Evolutionary conservation across 441 rosid genomes (phyloP).

Genomic region (Bruguiera hainesii): DNA sequence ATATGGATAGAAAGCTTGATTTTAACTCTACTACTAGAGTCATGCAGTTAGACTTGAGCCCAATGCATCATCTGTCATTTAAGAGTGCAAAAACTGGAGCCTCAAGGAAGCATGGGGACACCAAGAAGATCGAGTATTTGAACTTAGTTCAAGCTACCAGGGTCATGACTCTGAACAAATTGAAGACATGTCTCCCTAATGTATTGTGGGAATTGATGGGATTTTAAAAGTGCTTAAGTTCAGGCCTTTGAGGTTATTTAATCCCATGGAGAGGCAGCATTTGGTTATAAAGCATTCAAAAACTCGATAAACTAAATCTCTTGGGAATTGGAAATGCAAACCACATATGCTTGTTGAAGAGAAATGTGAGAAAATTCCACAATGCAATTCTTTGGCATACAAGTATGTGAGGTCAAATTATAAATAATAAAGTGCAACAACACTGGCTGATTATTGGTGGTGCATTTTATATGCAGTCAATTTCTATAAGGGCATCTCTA

Average conservation of each 20-base stretch:
- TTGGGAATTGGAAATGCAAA: background rate
- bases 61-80: constrained; percentile 65
- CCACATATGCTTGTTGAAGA: background rate
- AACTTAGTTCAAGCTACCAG: constrained; percentile 49
- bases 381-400: constrained; percentile 4
- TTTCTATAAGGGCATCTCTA: background rate
- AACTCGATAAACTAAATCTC: constrained; percentile 23
- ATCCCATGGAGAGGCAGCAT: constrained; percentile 26
- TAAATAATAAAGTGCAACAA: background rate
- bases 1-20: constrained; percentile 60
- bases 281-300: constrained; percentile 29
- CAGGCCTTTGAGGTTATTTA: constrained; percentile 55
- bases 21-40: constrained; percentile 39
- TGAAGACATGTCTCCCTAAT: constrained; percentile 72
- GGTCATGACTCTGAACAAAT: constrained; percentile 62
- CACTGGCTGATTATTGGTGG: constrained; percentile 1
- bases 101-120: constrained; percentile 50
- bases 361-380: background rate
- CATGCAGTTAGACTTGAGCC: constrained; percentile 37
- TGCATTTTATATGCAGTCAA: background rate
- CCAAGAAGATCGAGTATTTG: constrained; percentile 50
- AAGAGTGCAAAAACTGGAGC: constrained; percentile 63
- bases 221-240: constrained; percentile 52
- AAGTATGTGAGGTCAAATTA: background rate
- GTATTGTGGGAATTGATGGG: constrained; percentile 67